phyloP scores from a whole-genome alignment of 257 asterid species.

The Nyctanthes arbortristis region DNA sequence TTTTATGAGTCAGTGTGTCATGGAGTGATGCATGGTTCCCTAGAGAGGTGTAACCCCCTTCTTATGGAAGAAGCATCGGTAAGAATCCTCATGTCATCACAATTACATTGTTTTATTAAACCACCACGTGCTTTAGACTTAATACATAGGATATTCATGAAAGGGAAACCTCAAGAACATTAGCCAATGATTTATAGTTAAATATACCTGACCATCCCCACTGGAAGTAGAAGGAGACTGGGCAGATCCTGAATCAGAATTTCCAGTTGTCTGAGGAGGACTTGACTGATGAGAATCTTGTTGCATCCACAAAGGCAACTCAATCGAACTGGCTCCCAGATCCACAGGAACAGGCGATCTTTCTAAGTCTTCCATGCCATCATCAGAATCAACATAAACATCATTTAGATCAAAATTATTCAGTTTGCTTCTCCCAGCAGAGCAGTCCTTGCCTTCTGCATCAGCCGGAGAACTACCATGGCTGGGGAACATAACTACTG shows the following conservation, averaged over 20 bases:
- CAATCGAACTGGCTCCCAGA: constrained; percentile 43
- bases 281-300: constrained; percentile 75
- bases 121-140: background rate
- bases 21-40: too few species aligned
- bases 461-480: constrained; percentile 45
- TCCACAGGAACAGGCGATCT: constrained; percentile 51
- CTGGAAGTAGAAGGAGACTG: constrained; percentile 83
- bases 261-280: constrained; percentile 82
- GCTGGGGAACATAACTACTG: constrained; percentile 34
- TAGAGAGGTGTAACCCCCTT: background rate
- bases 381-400: constrained; percentile 71
- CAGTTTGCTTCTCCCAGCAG: constrained; percentile 59
- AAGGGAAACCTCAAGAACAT: background rate
- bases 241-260: constrained; percentile 81
- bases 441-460: constrained; percentile 44
- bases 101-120: background rate
- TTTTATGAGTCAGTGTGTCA: background rate
- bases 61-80: background rate
- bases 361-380: constrained; percentile 61
- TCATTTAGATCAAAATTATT: constrained; percentile 76
- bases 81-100: background rate
- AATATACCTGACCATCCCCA: constrained; percentile 74
- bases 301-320: constrained; percentile 65
- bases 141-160: background rate
- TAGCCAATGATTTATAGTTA: background rate